Base-by-base conservation (phyloP, 371 early-diverging fungal genomes). In the Zychaea mexicana region DNA sequence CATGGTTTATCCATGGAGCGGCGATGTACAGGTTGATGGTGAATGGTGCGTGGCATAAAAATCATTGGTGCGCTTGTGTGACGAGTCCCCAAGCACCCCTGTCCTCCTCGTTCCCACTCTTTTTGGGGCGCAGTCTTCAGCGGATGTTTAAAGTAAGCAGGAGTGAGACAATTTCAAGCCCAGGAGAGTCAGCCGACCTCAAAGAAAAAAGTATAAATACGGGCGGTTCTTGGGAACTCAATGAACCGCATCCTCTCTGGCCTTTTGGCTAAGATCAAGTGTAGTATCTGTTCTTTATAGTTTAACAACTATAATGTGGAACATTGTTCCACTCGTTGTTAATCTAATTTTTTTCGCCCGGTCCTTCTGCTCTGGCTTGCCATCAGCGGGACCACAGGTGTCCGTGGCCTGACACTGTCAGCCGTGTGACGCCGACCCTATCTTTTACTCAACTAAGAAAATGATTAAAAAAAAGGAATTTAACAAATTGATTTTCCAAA, bases 271-370 rank as follows among this genome's bases (percentile, higher is more conserved):
- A 82, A 83, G 87, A 87, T 87, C 87, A 87, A 87, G 87, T 87
- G 87, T 87, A 87, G 87, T 87, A 87, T 87, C 87, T 87, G 87
- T 87, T 87, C 85, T 85, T 82, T 81, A 78, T 78, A 87, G 87
- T 78, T 73, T 87, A 81, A 87, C 69, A 83, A 68, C 87, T 87
- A 78, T 72, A 79, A 82, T 71, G 72, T 60, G 68, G 61, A 58
- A 49, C 73, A 72, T 67, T 47, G 81, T 64, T 57, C 65, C 56
- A 64, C 67, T 62, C 61, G 64, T 69, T 70, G 69, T 79, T 79
- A 82, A 76, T 68, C 77, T 70, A 73, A 79, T 83, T 80, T 83
- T 81, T 81, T 65, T 36, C 65, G 60, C 60, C 65, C 31, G 65
- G 55, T 65, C 65, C 55, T 32, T 66, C 47, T 47, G 61, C 66